These are phyloP conservation scores for Rickenella mellea DNA, from an alignment of 768 basidiomycete species.

Conservation along the genomic window DNA sequence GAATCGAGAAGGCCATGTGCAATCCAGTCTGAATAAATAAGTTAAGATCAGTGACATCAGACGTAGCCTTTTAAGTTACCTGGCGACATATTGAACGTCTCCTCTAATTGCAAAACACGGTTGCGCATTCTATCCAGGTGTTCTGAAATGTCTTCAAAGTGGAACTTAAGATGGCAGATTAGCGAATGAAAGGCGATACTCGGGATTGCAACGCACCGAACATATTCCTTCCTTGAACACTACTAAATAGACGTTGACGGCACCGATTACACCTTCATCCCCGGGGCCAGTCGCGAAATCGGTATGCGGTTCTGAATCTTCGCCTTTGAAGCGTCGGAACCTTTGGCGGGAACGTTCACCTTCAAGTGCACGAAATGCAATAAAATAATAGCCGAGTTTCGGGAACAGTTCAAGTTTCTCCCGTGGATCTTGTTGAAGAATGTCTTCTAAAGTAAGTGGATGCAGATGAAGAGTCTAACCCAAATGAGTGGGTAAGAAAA, in stretches of 20 bases:
- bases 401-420: conserved; percentile 89
- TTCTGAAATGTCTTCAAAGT: conserved; percentile 84
- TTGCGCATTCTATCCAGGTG: conserved; percentile 72
- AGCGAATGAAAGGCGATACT: not conserved
- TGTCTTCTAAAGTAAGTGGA: conserved; percentile 89
- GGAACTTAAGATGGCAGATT: conserved; percentile 48
- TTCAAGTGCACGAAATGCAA: conserved; percentile 80
- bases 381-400: conserved; percentile 84
- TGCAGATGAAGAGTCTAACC: conserved; percentile 74
- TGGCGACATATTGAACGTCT: conserved; percentile 59
- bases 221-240: conserved; percentile 86
- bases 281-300: conserved; percentile 19
- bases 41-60: not conserved
- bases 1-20: conserved; percentile 89
- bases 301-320: conserved; percentile 4
- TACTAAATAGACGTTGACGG: conserved; percentile 80
- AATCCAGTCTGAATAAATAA: conserved; percentile 65
- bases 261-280: conserved; percentile 45
- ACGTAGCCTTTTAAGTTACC: conserved; percentile 31
- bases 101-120: conserved; percentile 54
- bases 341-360: conserved; percentile 34
- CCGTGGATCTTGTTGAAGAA: conserved; percentile 81
- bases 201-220: conserved; percentile 34
- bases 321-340: conserved; percentile 20
- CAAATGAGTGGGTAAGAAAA: conserved; percentile 1